Conservation (phyloP, 768 basidiomycete genomes). For the Tulasnella sp. region DNA sequence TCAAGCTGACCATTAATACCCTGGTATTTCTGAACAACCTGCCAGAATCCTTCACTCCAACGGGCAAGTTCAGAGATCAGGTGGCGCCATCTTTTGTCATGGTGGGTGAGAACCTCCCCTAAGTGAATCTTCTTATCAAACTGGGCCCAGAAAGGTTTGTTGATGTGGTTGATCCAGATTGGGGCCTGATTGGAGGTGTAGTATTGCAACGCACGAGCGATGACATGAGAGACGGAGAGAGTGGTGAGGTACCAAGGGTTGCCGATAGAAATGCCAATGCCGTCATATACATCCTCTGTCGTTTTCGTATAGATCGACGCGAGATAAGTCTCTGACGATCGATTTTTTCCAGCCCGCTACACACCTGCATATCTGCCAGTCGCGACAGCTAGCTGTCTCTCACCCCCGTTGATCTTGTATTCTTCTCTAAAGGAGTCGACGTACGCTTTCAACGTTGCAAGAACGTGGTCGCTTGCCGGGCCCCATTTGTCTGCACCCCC, state of each 20-base stretch:
- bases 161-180: not conserved
- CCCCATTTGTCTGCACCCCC: constrained; percentile 1
- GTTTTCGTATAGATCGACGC: not conserved
- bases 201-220: constrained; percentile 8
- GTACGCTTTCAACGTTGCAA: constrained; percentile 29
- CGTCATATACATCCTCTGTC: constrained; percentile 33
- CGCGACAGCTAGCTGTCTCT: constrained; percentile 25
- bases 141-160: constrained; percentile 14
- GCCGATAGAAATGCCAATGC: constrained; percentile 27
- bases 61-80: not conserved
- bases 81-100: not conserved
- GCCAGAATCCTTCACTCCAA: constrained; percentile 17
- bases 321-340: not conserved
- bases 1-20: constrained; percentile 7
- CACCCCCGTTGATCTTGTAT: constrained; percentile 29
- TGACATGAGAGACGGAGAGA: constrained; percentile 17
- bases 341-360: not conserved
- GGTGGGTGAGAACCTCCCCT: not conserved
- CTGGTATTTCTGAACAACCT: not conserved
- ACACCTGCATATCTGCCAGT: constrained; percentile 30
- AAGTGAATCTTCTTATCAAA: not conserved
- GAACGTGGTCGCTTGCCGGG: constrained; percentile 22
- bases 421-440: constrained; percentile 29
- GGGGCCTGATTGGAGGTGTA: not conserved
- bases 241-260: constrained; percentile 32